Evolutionary conservation across 306 rosid genomes (phyloP), one percentile per base, ranked within the genome.

Genomic region (Astragalus membranaceus): DNA sequence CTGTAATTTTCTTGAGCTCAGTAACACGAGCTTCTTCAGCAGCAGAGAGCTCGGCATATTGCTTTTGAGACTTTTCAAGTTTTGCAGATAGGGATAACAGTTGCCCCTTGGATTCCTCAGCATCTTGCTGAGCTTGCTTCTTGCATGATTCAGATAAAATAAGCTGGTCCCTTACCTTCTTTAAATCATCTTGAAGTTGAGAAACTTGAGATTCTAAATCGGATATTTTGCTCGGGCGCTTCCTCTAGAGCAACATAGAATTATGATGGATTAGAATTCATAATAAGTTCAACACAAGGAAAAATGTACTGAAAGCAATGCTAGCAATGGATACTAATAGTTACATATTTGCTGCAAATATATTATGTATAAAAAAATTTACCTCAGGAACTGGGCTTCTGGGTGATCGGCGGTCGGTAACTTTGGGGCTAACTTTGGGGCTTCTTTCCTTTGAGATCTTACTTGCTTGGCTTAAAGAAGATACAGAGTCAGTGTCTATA

Each of bases 361-460:
- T 47, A 43, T 39, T 56, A 64, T 47, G 47, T 57, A 13, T n/a
- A 9, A 65, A 32, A 42, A 26, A 32, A 0, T 12, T 46, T 86
- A 91, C 99, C 99, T 95, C 97, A 5, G 87, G 76, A 65, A 83
- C 77, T 0, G 96, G 91, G 80, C 96, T 91, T 79, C 92, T 79
- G 2, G 99, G 96, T 14, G 99, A 95, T 79, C 64, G 83, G 13
- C 96, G 91, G 63, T 91, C 92, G 7, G 17, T 48, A 58, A 89
- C 80, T 83, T 91, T 91, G 50, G 97, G 95, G 79, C 99, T 95
- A 85, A 89, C 80, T 83, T 91, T 91, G 41, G 97, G 95, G 79
- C 99, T 95, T 86, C 83, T 83, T 26, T 88, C 97, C 75, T 94
- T 88, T 6, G 96, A 69, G 57, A 56, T 42, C 80, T 78, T 84